Percentiles rank a stretch among this genome's conserved stretches.
phyloP scores from a whole-genome alignment of 2,329 filamentous ascomycete species.

The Fonsecaea monophora region DNA sequence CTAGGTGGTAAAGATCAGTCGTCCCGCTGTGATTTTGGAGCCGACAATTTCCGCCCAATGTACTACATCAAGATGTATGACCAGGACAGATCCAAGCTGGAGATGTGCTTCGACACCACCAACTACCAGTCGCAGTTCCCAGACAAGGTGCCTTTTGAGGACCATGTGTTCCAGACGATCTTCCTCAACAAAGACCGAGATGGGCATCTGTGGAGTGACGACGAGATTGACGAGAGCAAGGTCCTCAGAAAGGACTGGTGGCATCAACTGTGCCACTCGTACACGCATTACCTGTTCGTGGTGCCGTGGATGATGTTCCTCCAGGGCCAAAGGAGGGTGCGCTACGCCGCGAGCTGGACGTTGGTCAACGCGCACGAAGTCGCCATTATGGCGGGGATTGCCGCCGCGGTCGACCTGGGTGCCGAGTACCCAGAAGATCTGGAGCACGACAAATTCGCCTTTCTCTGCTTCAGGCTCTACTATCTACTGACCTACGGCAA shows the following conservation, averaged over 20 bases:
- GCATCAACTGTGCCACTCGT: slow-evolving; percentile 68
- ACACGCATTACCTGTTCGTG: slow-evolving; percentile 66
- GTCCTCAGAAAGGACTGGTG: slow-evolving; percentile 67
- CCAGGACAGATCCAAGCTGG: slow-evolving; percentile 60
- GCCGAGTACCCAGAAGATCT: slow-evolving; percentile 68
- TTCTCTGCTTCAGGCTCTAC: slow-evolving; percentile 67
- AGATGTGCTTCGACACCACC: slow-evolving; percentile 74
- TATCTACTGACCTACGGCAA: slow-evolving; percentile 67
- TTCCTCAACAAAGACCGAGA: slow-evolving; percentile 65
- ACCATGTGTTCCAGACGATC: slow-evolving; percentile 73
- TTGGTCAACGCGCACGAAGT: slow-evolving; percentile 71
- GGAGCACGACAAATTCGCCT: slow-evolving; percentile 67
- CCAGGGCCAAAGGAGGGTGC: slow-evolving; percentile 68
- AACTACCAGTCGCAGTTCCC: slow-evolving; percentile 76
- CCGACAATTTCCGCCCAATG: slow-evolving; percentile 62
- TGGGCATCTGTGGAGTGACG: slow-evolving; percentile 62
- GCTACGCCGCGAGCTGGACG: slow-evolving; percentile 72
- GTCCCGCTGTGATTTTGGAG: slow-evolving; percentile 42
- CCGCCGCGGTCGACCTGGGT: slow-evolving; percentile 72
- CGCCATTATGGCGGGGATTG: slow-evolving; percentile 73
- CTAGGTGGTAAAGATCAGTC: slow-evolving; percentile 32
- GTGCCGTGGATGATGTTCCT: slow-evolving; percentile 76
- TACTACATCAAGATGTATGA: slow-evolving; percentile 66
- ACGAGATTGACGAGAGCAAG: slow-evolving; percentile 63
- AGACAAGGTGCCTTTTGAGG: slow-evolving; percentile 57